Evolutionary conservation across 257 asterid species (phyloP), one percentile per base, ranked within the genome.

Genomic region (Linaria vulgaris): DNA sequence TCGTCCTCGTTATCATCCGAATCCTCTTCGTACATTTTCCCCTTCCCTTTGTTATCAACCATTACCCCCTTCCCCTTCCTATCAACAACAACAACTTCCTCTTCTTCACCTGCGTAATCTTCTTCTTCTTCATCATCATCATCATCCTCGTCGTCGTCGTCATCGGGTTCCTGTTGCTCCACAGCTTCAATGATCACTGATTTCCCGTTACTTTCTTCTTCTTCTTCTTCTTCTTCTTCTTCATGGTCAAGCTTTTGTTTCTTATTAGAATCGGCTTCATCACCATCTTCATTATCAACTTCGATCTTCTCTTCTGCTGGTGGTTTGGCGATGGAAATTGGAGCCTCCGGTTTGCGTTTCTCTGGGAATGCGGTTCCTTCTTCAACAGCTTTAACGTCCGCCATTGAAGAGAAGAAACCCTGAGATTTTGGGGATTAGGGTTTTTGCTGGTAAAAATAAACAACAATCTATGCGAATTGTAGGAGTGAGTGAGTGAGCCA

Each of bases 21-120:
- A n/a, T 80, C 85, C 12, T 69, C 78, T 15, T 57, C 81, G 1
- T 68, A 19, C 74, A 74, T 72, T 51, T 81, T 75, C 9, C 80
- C 83, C 67, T 72, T 77, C 50, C 82, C 83, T 63, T 79, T 79
- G 34, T 38, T 50, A 47, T 72, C 82, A 41, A 64, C 31, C 75
- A 68, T 20, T 31, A 76, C 38, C 62, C 84, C 82, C 52, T 79
- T 76, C 73, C 77, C 84, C 20, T 76, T 79, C 16, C 62, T 62
- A 20, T 74, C 82, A 19, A 74, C 79, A 11, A 19, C 50, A 50
- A 55, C 46, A 1, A 55, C 54, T 76, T 69, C 79, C 70, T 30
- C 75, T 44, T 27, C 44, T 37, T 70, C 76, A 6, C 59, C 72
- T 13, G 46, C 82, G 4, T 50, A 79, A 6, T 50, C 80, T 12